phyloP scores from a whole-genome alignment of 495 filamentous ascomycete genomes.

The Evernia prunastri region DNA sequence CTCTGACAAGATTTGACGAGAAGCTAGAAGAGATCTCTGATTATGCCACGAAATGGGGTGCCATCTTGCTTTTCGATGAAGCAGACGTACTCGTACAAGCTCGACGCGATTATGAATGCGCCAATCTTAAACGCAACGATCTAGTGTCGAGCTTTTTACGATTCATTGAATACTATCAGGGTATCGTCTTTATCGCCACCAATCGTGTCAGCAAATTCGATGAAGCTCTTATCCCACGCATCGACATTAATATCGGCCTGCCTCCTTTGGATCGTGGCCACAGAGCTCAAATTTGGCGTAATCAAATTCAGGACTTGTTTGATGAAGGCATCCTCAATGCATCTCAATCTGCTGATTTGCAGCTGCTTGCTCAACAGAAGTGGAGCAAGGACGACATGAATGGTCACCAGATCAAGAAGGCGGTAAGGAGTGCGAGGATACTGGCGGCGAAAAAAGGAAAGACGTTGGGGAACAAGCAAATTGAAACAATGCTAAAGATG shows the following conservation, averaged over 20 bases:
- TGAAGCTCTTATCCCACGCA: slow-evolving; percentile 45
- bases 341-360: neutral
- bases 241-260: slow-evolving; percentile 37
- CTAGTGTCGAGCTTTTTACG: slow-evolving; percentile 49
- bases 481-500: slow-evolving; percentile 25
- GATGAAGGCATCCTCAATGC: slow-evolving; percentile 11
- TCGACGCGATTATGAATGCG: slow-evolving; percentile 24
- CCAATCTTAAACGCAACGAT: slow-evolving; percentile 37
- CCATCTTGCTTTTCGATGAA: slow-evolving; percentile 42
- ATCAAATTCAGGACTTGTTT: slow-evolving; percentile 21
- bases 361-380: slow-evolving; percentile 7
- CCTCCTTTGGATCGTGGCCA: slow-evolving; percentile 21
- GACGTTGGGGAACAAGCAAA: slow-evolving; percentile 15
- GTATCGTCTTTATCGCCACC: slow-evolving; percentile 53
- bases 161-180: slow-evolving; percentile 49
- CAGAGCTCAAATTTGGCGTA: slow-evolving; percentile 18
- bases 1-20: slow-evolving; percentile 13
- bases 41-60: slow-evolving; percentile 29
- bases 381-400: slow-evolving; percentile 25
- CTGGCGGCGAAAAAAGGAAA: slow-evolving; percentile 24
- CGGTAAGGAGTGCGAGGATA: slow-evolving; percentile 20
- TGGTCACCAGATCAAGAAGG: slow-evolving; percentile 26
- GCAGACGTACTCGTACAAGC: slow-evolving; percentile 44
- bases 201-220: slow-evolving; percentile 45
- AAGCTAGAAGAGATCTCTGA: slow-evolving; percentile 26